Evolutionary conservation across 2,329 filamentous ascomycete species (phyloP).

Genomic region (Fusarium buharicum): DNA sequence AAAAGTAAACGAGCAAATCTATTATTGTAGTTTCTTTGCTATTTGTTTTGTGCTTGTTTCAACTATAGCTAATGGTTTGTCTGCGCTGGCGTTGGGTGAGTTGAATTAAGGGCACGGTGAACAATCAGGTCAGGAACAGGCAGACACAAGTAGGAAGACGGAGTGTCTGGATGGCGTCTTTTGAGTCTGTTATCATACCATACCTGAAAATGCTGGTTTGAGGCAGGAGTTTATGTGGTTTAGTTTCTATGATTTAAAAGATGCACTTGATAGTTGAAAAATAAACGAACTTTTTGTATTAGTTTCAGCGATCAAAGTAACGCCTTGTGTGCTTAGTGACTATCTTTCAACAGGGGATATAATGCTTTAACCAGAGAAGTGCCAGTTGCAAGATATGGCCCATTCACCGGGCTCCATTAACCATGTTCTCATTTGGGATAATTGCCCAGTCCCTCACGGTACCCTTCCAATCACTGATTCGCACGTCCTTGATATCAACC

Average conservation of each 20-base stretch:
- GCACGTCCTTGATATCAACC: slow-evolving; percentile 83
- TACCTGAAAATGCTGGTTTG: not conserved
- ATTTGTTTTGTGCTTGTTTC: slow-evolving; percentile 1
- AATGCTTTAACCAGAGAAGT: slow-evolving; percentile 3
- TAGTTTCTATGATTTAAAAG: not conserved
- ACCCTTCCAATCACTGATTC: slow-evolving; percentile 97
- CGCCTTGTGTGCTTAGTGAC: not conserved
- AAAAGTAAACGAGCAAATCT: not conserved
- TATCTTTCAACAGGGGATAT: slow-evolving; percentile 11
- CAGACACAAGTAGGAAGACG: not conserved
- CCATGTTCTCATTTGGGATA: slow-evolving; percentile 48
- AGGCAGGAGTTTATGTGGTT: slow-evolving; percentile 17
- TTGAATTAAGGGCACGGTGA: not conserved
- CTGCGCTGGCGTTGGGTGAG: slow-evolving; percentile 20
- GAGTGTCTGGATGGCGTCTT: not conserved
- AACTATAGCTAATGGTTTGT: not conserved
- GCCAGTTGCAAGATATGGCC: not conserved
- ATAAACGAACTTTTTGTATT: slow-evolving; percentile 2
- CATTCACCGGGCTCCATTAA: slow-evolving; percentile 55
- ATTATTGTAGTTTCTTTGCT: not conserved
- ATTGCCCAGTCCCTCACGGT: slow-evolving; percentile 81
- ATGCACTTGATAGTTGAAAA: not conserved
- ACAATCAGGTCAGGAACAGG: not conserved
- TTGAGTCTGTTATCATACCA: slow-evolving; percentile 1
- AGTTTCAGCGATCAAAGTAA: not conserved